These are phyloP conservation scores for Pichia sp. DNA, from an alignment of 1,139 yeast species.

Conservation along the genomic window DNA sequence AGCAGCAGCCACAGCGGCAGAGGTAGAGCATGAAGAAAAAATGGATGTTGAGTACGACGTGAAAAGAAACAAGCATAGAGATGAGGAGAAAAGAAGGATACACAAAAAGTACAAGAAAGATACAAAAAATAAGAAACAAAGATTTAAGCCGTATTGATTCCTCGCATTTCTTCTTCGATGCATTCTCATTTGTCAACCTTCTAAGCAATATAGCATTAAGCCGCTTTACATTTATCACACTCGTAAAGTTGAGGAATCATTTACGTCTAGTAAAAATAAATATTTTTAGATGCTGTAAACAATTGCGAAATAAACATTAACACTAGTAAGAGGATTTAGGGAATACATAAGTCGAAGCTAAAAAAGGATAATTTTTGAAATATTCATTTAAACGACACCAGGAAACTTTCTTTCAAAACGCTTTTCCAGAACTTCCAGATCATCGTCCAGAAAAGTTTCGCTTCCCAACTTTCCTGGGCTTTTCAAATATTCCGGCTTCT, in stretches of 20 bases:
- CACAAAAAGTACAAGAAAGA: slow-evolving; percentile 15
- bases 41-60: slow-evolving; percentile 32
- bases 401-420: slow-evolving; percentile 21
- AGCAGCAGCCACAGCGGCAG: neutral
- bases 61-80: slow-evolving; percentile 31
- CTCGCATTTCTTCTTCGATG: neutral
- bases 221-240: too few relatives aligned
- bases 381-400: slow-evolving; percentile 1
- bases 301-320: neutral
- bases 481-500: slow-evolving; percentile 21
- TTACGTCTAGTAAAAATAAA: neutral
- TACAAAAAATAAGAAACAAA: slow-evolving; percentile 14
- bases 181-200: too few relatives aligned
- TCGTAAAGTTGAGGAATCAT: neutral
- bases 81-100: slow-evolving; percentile 24
- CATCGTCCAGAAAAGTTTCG: slow-evolving; percentile 12
- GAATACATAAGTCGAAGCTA: too few relatives aligned
- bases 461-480: neutral
- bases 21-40: slow-evolving; percentile 20
- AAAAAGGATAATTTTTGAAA: too few relatives aligned
- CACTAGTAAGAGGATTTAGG: too few relatives aligned
- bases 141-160: slow-evolving; percentile 19
- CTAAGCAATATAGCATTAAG: neutral
- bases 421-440: slow-evolving; percentile 20
- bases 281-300: neutral